Conservation (phyloP, 2,329 filamentous ascomycete species). For the Fusarium sp. region DNA sequence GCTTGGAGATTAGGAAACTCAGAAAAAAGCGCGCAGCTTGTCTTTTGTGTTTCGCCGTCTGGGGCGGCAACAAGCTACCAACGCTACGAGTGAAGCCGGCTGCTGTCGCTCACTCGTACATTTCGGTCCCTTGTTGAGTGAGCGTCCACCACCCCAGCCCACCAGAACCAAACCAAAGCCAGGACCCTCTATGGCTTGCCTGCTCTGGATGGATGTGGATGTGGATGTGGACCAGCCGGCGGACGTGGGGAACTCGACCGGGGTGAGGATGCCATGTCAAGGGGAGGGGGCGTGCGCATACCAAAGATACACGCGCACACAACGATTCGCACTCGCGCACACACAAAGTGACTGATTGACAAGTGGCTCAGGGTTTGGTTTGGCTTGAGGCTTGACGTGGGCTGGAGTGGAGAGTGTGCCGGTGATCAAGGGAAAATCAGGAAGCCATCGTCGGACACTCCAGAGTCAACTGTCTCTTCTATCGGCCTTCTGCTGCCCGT, state of each 20-base stretch:
- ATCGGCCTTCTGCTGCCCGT: neutral
- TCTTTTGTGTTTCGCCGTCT: constrained; percentile 40
- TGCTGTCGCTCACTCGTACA: constrained; percentile 30
- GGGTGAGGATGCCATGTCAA: constrained; percentile 23
- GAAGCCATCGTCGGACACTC: constrained; percentile 1
- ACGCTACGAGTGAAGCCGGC: constrained; percentile 39
- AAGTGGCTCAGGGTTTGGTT: constrained; percentile 18
- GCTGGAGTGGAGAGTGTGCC: constrained; percentile 12
- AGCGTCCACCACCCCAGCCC: constrained; percentile 25
- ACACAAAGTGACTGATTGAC: constrained; percentile 26
- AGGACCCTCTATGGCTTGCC: constrained; percentile 30
- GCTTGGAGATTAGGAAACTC: constrained; percentile 15
- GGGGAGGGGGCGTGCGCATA: constrained; percentile 36
- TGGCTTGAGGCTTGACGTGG: constrained; percentile 26
- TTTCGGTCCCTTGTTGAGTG: constrained; percentile 33
- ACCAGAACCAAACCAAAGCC: constrained; percentile 35
- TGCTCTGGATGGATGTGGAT: neutral
- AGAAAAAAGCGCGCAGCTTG: constrained; percentile 44
- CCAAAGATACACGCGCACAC: constrained; percentile 21
- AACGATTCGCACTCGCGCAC: constrained; percentile 2
- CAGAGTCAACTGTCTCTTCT: neutral
- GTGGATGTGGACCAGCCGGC: constrained; percentile 23
- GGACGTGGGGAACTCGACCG: constrained; percentile 34
- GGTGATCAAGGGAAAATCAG: constrained; percentile 13
- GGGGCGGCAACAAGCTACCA: constrained; percentile 21